These are phyloP conservation scores for Termitomyces sp. DNA, from an alignment of 768 basidiomycete genomes.

Conservation along the genomic window DNA sequence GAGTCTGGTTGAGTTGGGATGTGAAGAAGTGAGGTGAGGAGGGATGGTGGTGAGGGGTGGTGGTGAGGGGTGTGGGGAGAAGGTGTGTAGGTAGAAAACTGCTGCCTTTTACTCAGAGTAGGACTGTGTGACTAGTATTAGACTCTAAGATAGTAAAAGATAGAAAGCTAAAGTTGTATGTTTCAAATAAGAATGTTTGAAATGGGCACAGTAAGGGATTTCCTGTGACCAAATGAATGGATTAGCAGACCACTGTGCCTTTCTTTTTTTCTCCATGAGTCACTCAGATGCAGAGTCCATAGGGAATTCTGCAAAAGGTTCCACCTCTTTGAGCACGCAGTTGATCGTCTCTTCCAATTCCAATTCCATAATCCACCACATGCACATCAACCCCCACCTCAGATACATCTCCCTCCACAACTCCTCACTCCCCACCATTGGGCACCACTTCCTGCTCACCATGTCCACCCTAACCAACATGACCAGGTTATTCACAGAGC, in stretches of 20 bases:
- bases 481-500: constrained; percentile 72
- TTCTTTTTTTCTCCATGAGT: neutral
- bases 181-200: constrained; percentile 70
- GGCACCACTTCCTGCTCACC: constrained; percentile 73
- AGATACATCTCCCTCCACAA: constrained; percentile 80
- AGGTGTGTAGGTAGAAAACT: constrained; percentile 64
- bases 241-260: neutral
- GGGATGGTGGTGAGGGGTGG: constrained; percentile 66
- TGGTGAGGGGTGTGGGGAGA: constrained; percentile 70
- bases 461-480: constrained; percentile 67
- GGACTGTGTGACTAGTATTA: constrained; percentile 47
- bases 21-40: constrained; percentile 58
- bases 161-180: constrained; percentile 41
- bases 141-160: neutral
- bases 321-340: neutral
- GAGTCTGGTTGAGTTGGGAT: constrained; percentile 27
- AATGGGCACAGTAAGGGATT: constrained; percentile 57
- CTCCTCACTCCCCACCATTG: constrained; percentile 68
- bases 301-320: neutral
- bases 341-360: neutral
- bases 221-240: neutral
- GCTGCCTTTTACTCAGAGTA: constrained; percentile 80
- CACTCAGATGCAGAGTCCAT: neutral
- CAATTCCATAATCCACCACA: neutral
- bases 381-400: constrained; percentile 40